Evolutionary conservation across 116 monocot genomes (phyloP).

Genomic region (Posidonia oceanica): DNA sequence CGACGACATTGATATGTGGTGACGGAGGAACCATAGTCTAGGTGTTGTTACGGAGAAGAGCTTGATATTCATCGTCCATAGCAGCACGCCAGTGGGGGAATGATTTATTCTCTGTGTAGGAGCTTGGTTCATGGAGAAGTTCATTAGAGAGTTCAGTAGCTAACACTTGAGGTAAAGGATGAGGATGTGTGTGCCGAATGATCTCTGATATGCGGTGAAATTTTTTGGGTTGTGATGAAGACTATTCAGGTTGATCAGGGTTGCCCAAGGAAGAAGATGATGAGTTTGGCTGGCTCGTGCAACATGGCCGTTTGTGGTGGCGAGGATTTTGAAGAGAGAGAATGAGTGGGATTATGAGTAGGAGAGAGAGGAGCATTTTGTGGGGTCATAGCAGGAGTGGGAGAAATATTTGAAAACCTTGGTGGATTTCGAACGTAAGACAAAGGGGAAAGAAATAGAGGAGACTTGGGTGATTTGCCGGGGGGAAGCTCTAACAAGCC

Average conservation of each 20-base stretch:
- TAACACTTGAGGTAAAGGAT: too few relatives aligned
- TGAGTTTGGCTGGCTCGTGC: background rate
- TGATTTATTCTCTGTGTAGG: background rate
- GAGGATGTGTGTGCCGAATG: too few relatives aligned
- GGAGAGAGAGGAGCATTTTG: too few relatives aligned
- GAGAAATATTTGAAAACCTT: too few relatives aligned
- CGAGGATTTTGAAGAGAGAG: background rate
- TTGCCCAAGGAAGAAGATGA: background rate
- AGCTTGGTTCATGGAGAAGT: background rate
- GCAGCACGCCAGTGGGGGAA: background rate
- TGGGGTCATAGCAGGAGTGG: background rate
- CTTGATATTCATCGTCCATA: background rate
- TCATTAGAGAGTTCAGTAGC: background rate
- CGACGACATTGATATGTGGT: background rate
- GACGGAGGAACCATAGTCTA: slow-evolving; percentile 4
- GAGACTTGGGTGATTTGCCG: too few relatives aligned
- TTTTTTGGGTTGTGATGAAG: too few relatives aligned
- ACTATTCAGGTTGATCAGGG: background rate
- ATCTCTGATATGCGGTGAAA: background rate
- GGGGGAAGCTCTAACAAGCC: background rate
- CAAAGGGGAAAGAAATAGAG: too few relatives aligned
- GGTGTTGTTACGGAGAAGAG: background rate
- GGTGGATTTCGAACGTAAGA: too few relatives aligned
- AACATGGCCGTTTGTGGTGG: background rate
- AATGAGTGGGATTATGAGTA: too few relatives aligned